phyloP scores from a whole-genome alignment of 805 yeast species.

The Ogataea methanolica region DNA sequence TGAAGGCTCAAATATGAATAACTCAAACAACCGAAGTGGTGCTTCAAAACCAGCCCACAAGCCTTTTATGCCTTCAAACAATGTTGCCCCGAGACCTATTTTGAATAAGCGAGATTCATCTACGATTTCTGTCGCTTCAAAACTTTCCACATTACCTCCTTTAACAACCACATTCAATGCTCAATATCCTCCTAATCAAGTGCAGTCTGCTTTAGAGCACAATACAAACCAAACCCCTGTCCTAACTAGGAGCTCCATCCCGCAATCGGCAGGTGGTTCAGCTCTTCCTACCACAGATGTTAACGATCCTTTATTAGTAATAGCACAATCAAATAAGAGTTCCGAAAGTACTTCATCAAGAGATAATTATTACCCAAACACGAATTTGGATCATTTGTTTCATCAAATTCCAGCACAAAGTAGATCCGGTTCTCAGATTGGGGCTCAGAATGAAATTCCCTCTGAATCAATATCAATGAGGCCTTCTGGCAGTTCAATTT shows the following conservation, averaged over 20 bases:
- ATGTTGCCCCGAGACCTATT: conserved; percentile 17
- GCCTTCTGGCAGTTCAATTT: conserved; percentile 27
- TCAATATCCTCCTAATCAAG: neutral
- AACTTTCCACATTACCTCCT: conserved; percentile 19
- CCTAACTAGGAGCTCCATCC: no score
- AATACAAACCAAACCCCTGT: no score
- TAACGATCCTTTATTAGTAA: no score
- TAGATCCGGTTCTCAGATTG: neutral
- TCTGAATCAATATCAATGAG: conserved; percentile 12
- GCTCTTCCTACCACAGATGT: no score
- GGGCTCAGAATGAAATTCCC: conserved; percentile 8
- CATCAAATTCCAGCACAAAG: neutral
- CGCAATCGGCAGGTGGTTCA: no score
- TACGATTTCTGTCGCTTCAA: conserved; percentile 7
- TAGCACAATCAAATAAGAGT: no score
- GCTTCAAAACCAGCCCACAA: neutral
- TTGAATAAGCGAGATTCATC: conserved; percentile 15
- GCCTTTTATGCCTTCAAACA: neutral
- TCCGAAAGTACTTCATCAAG: no score
- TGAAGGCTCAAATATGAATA: no score
- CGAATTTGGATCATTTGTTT: no score
- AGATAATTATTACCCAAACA: no score
- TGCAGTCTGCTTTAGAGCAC: neutral
- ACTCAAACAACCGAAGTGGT: neutral
- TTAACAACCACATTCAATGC: conserved; percentile 8